Evolutionary conservation across 768 basidiomycete genomes (phyloP), one percentile per base, ranked within the genome.

Genomic region (Russula virescens): DNA sequence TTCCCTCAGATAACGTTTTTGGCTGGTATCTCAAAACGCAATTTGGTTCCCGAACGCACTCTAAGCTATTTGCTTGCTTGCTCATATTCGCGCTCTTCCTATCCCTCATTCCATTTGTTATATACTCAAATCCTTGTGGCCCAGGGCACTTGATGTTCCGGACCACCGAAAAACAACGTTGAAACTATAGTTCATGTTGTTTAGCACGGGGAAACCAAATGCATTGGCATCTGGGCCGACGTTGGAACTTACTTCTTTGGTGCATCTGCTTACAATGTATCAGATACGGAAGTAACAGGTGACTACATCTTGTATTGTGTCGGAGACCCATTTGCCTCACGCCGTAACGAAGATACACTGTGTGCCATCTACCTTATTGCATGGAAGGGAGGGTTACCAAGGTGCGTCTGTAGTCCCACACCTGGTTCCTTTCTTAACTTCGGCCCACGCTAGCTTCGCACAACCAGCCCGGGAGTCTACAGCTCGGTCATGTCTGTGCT

Each of bases 231-330:
- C 61, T 2, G 5, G 16, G 16, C 54, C 53, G 6, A 21, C n/a
- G 11, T 50, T 62, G 10, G 61, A 62, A 14, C 13, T 62, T 5
- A 9, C 47, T 26, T 62, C 23, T 2, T 47, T 4, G 55, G 61
- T 14, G 61, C 48, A 28, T 55, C 61, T 31, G 54, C 61, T 2
- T 55, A 62, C 28, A 62, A 62, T 40, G 28, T 62, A 45, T 62
- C 61, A 3, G 48, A 62, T 50, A 50, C 61, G 21, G 54, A 62
- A 23, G 61, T 62, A 5, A 62, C 56, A 21, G 61, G 61, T 18
- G 55, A 56, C 54, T 62, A 62, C 42, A 56, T 62, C 38, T 42
- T 62, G 11, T 62, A 49, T 42, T 62, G 61, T 54, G 61, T 62
- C 19, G 61, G 26, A n/a, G n/a, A n/a, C n/a, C n/a, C n/a, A n/a